Base-by-base conservation (phyloP, 768 basidiomycete species). In the Asterophora lycoperdoides region DNA sequence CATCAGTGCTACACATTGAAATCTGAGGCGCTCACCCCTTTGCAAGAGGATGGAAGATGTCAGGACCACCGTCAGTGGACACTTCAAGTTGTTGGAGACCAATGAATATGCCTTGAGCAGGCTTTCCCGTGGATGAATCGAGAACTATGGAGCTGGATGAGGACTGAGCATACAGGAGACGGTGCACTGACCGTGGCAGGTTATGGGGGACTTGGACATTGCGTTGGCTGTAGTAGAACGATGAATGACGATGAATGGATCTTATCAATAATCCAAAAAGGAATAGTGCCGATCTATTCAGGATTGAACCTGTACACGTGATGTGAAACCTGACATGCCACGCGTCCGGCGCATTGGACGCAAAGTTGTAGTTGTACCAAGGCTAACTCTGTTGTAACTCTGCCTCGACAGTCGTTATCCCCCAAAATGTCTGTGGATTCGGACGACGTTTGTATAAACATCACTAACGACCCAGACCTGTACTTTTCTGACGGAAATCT, bases 121-220 rank as follows among this genome's bases (percentile, higher is more conserved):
- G 93, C 58, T 80, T 89, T 19, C 93, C 93, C 1, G 78, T 72
- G 8, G 89, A 86, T 1, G 89, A 81, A 62, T 96, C 93, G 54
- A 96, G 83, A 14, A 95, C 93, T 94, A 51, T 1, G 29, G n/a
- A 30, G n/a, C 5, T 30, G 11, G 9, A 36, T 36, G 5, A 29
- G 30, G 18, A 34, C 43, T 30, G 17, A 26, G 42, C 26, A 36
- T 20, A 28, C 15, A 30, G 11, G 29, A 36, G 32, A 11, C 40
- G 40, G 14, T 30, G 17, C 1, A 49, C 19, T 23, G 56, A 90
- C 93, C 85, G 52, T 96, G 93, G n/a, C n/a, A n/a, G n/a, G n/a
- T n/a, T n/a, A n/a, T n/a, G 1, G 90, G 89, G 5, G 93, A 91
- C 60, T 79, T 84, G 36, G 74, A 67, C 71, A 71, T 78, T 36